These are phyloP conservation scores for Paramecium caudatum DNA, from an alignment of 73 alveolate genomes.

Conservation along the genomic window DNA sequence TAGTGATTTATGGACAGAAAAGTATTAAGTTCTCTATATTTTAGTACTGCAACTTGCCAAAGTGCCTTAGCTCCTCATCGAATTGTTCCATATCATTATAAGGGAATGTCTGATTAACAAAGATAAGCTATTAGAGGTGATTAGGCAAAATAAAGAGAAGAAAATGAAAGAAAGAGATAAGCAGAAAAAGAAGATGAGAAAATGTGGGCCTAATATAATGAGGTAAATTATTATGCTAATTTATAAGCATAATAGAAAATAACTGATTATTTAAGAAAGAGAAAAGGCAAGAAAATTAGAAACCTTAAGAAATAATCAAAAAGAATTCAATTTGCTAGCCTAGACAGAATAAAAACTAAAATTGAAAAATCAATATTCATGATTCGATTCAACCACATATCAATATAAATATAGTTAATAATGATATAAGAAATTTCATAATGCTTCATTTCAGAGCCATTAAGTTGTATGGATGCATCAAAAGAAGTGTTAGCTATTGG, in stretches of 20 bases:
- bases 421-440: conserved; percentile 21
- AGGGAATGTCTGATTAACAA: conserved; percentile 85
- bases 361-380: conserved; percentile 74
- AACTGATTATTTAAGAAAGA: conserved; percentile 69
- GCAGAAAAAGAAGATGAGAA: conserved; percentile 82
- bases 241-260: conserved; percentile 57
- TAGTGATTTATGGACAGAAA: conserved; percentile 68
- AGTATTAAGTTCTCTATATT: conserved; percentile 78
- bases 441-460: not conserved
- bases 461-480: conserved; percentile 39
- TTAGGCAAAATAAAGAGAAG: conserved; percentile 79
- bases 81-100: conserved; percentile 92
- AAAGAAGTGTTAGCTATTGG: conserved; percentile 11
- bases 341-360: conserved; percentile 70
- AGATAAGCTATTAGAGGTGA: conserved; percentile 78
- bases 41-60: conserved; percentile 82
- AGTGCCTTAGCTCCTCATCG: conserved; percentile 88
- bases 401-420: too few species aligned
- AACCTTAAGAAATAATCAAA: conserved; percentile 38
- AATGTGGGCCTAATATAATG: conserved; percentile 81
- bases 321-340: conserved; percentile 66
- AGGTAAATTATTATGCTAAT: conserved; percentile 9
- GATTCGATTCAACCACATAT: too few species aligned
- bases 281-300: conserved; percentile 67
- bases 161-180: conserved; percentile 75